phyloP scores from a whole-genome alignment of 2,329 filamentous ascomycete genomes.

The Nigrospora osmanthi region DNA sequence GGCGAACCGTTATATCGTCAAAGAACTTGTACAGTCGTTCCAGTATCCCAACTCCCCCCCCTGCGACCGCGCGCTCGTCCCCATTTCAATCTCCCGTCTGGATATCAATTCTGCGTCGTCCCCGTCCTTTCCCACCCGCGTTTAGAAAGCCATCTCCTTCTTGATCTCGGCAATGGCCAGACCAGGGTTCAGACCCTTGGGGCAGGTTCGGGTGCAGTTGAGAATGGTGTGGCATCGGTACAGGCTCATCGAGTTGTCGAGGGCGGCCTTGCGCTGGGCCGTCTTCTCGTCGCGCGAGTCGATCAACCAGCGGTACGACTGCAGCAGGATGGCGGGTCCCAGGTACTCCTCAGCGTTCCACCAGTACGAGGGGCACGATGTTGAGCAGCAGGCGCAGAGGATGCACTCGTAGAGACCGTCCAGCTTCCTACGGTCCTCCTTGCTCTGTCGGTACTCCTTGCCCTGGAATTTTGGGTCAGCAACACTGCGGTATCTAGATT shows the following conservation, averaged over 20 bases:
- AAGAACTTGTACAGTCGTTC: slow-evolving; percentile 7
- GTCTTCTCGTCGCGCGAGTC: slow-evolving; percentile 91
- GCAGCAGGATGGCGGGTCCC: slow-evolving; percentile 89
- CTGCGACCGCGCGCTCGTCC: background rate
- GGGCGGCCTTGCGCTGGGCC: slow-evolving; percentile 76
- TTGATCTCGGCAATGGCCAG: slow-evolving; percentile 96
- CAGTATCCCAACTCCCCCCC: background rate
- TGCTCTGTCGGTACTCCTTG: slow-evolving; percentile 84
- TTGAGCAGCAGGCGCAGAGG: slow-evolving; percentile 97
- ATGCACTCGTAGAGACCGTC: slow-evolving; percentile 99
- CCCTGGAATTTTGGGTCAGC: slow-evolving; percentile 45
- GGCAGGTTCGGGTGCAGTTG: slow-evolving; percentile 96
- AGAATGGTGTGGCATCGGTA: slow-evolving; percentile 99
- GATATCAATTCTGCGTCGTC: background rate
- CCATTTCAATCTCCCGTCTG: background rate
- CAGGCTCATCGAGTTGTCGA: slow-evolving; percentile 98
- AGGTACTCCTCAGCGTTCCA: slow-evolving; percentile 99
- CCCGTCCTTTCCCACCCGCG: background rate
- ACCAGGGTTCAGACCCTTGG: slow-evolving; percentile 96
- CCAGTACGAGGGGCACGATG: slow-evolving; percentile 98
- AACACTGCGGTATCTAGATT: too few species aligned
- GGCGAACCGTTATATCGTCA: slow-evolving; percentile 6
- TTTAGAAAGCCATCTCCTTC: slow-evolving; percentile 76
- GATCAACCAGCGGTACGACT: slow-evolving; percentile 95
- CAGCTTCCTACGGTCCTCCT: slow-evolving; percentile 90